phyloP scores from a whole-genome alignment of 192 early-diverging fungal genomes.

The Anaeromyces robustus region DNA sequence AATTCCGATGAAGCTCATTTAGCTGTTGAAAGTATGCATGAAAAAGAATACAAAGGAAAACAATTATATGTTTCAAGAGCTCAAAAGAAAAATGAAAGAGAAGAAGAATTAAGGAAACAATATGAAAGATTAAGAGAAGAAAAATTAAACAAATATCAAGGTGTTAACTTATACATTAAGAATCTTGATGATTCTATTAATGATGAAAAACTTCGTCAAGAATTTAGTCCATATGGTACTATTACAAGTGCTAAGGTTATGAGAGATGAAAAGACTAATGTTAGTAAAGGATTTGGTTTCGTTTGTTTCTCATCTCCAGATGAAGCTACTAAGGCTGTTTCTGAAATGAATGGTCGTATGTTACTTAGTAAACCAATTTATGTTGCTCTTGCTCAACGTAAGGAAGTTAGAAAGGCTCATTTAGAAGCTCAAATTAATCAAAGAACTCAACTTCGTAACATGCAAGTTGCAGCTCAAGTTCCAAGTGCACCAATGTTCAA shows the following conservation, averaged over 20 bases:
- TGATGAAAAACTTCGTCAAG: conserved; percentile 90
- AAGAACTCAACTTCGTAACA: conserved; percentile 55
- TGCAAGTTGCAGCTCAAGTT: not conserved
- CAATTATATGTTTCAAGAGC: conserved; percentile 89
- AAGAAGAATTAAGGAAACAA: conserved; percentile 86
- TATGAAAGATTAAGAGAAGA: conserved; percentile 91
- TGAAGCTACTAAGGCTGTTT: conserved; percentile 94
- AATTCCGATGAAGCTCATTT: conserved; percentile 72
- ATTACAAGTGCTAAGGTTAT: conserved; percentile 98
- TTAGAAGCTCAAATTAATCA: conserved; percentile 91
- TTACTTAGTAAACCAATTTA: conserved; percentile 91
- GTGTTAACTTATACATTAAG: conserved; percentile 96
- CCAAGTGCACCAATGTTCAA: conserved; percentile 17
- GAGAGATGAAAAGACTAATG: conserved; percentile 71
- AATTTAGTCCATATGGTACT: conserved; percentile 87
- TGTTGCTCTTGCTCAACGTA: conserved; percentile 94
- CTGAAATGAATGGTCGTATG: conserved; percentile 98
- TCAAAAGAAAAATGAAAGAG: conserved; percentile 96
- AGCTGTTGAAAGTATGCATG: conserved; percentile 86
- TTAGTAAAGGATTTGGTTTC: conserved; percentile 92
- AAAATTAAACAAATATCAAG: conserved; percentile 96
- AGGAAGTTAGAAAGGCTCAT: conserved; percentile 89
- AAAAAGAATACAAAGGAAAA: conserved; percentile 79
- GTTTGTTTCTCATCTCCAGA: conserved; percentile 98
- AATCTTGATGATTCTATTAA: conserved; percentile 94